A percentile compares a stretch with the other conserved stretches of the same genome.
Evolutionary conservation across 1,284 basidiomycete species (phyloP).

Genomic region (Ceraceosorus bombacis): DNA sequence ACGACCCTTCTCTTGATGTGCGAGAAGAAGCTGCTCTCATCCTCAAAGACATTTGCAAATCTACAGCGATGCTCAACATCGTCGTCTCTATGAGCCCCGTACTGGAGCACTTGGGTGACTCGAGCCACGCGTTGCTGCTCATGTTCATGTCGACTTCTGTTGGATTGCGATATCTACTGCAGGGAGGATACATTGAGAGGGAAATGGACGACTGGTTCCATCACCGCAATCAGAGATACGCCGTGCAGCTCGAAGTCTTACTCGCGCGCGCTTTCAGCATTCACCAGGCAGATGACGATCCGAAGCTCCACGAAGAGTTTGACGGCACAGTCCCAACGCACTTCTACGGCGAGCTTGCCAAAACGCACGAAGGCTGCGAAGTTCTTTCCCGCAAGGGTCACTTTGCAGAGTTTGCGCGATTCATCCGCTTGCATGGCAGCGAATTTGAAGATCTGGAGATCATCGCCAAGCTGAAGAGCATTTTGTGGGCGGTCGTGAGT

Average conservation of each 20-base stretch:
- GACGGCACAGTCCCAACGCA: conserved; percentile 85
- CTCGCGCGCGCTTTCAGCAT: conserved; percentile 62
- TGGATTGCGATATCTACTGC: conserved; percentile 83
- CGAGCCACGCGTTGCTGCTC: conserved; percentile 71
- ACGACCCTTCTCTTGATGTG: conserved; percentile 82
- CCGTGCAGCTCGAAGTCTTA: conserved; percentile 77
- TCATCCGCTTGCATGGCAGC: conserved; percentile 76
- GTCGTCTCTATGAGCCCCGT: conserved; percentile 91
- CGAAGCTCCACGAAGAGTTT: conserved; percentile 3
- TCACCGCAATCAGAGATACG: conserved; percentile 70
- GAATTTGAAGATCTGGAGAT: conserved; percentile 76
- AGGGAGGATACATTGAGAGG: conserved; percentile 82
- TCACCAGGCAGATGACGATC: conserved; percentile 50
- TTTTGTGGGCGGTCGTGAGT: conserved; percentile 84
- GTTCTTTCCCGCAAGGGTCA: conserved; percentile 82
- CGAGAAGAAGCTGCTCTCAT: conserved; percentile 80
- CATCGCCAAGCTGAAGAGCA: conserved; percentile 83
- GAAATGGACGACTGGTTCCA: conserved; percentile 95
- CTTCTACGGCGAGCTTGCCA: conserved; percentile 95
- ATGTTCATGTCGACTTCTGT: conserved; percentile 91
- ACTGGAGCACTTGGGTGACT: conserved; percentile 86
- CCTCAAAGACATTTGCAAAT: conserved; percentile 80
- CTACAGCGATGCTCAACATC: conserved; percentile 71
- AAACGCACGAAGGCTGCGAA: conserved; percentile 86
- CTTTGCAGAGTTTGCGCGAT: conserved; percentile 80